A percentile compares a stretch with the other conserved stretches of the same genome.
Evolutionary conservation across 1,284 basidiomycete species (phyloP).

Genomic region (Apiotrichum sp.): DNA sequence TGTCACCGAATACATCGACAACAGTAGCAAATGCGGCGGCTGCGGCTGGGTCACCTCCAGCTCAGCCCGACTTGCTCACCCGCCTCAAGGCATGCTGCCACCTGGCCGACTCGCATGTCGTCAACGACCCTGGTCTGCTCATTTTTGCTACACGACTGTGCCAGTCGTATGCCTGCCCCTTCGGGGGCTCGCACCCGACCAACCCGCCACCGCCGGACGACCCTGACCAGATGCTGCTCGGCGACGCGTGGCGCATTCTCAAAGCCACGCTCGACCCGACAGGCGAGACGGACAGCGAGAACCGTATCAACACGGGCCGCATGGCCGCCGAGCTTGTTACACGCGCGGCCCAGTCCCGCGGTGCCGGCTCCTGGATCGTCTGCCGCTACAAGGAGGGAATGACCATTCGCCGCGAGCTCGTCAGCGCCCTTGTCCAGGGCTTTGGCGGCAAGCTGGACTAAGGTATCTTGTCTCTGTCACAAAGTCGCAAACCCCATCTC

Average conservation of each 20-base stretch:
- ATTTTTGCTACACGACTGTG: constrained; percentile 46
- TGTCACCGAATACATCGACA: constrained; percentile 6
- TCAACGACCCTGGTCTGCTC: constrained; percentile 45
- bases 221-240: constrained; percentile 38
- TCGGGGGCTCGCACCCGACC: constrained; percentile 35
- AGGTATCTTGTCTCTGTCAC: background rate
- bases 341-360: constrained; percentile 35
- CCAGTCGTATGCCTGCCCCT: constrained; percentile 41
- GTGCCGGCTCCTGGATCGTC: constrained; percentile 34
- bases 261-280: constrained; percentile 39
- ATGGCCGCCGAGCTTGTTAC: constrained; percentile 46
- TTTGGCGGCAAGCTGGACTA: constrained; percentile 42
- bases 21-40: constrained; percentile 1
- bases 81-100: constrained; percentile 46
- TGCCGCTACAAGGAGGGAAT: constrained; percentile 44
- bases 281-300: constrained; percentile 41
- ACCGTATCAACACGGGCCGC: constrained; percentile 45
- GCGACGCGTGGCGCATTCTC: constrained; percentile 43
- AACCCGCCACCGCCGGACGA: constrained; percentile 29
- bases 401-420: constrained; percentile 37
- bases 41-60: constrained; percentile 4
- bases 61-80: constrained; percentile 42
- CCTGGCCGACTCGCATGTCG: constrained; percentile 45
- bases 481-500: background rate
- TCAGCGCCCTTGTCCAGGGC: constrained; percentile 39